A percentile compares a stretch with the other conserved stretches of the same genome.
These are phyloP conservation scores for Straminergon stramineum DNA, from an alignment of 225 moss, liverwort and hornwort genomes.

Conservation along the genomic window DNA sequence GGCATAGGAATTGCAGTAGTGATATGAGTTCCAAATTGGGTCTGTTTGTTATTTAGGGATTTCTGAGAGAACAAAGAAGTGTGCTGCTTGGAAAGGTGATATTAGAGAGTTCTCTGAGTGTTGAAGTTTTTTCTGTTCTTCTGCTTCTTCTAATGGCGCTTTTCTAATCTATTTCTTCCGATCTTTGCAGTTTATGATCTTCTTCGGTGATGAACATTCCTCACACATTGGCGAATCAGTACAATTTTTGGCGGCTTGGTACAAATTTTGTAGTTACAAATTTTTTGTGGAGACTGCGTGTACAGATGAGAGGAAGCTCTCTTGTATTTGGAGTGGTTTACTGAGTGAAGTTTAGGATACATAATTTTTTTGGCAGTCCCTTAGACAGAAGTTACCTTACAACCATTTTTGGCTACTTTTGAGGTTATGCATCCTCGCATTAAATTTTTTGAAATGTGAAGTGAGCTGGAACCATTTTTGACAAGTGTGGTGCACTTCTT, in stretches of 20 bases:
- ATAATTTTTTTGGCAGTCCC: background rate
- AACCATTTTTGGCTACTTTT: background rate
- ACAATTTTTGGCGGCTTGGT: background rate
- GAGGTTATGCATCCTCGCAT: background rate
- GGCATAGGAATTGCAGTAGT: background rate
- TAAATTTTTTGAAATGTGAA: background rate
- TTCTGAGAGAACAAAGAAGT: no score
- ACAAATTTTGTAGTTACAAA: background rate
- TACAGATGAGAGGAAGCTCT: conserved; percentile 7
- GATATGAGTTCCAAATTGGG: background rate
- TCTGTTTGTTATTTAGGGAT: no score
- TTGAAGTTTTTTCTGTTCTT: background rate
- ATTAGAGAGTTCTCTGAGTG: background rate
- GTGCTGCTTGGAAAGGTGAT: no score
- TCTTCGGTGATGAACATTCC: background rate
- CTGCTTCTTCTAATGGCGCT: background rate
- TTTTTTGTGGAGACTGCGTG: background rate
- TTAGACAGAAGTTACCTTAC: background rate
- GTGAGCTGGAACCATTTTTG: background rate
- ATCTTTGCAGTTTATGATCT: background rate
- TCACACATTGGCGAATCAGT: background rate
- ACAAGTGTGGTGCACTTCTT: background rate
- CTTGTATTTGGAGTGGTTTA: background rate
- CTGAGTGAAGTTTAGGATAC: background rate
- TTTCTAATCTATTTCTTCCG: background rate